phyloP scores from a whole-genome alignment of 176 grass and related monocot genomes.

The Pontederia paniculata region DNA sequence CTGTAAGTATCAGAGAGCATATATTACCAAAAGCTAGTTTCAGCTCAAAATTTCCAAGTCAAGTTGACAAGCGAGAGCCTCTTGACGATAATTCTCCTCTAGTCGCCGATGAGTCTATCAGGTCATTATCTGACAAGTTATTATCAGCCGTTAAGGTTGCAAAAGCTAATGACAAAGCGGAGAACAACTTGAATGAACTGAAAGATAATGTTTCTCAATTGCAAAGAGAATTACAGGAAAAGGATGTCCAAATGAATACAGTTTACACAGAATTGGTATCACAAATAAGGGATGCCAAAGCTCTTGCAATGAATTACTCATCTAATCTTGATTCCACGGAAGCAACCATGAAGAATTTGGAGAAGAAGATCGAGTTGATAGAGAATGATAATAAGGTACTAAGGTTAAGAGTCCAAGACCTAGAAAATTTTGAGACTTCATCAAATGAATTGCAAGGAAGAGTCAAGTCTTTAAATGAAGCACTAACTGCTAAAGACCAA shows the following conservation, averaged over 20 bases:
- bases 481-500: slow-evolving; percentile 82
- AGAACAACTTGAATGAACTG: slow-evolving; percentile 60
- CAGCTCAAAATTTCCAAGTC: not conserved
- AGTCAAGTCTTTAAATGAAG: slow-evolving; percentile 54
- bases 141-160: slow-evolving; percentile 30
- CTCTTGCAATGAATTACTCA: slow-evolving; percentile 32
- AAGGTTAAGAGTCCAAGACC: slow-evolving; percentile 37
- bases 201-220: slow-evolving; percentile 63
- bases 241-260: slow-evolving; percentile 63
- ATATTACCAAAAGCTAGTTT: not conserved
- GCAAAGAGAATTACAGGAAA: slow-evolving; percentile 72
- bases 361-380: slow-evolving; percentile 53
- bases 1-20: slow-evolving; percentile 1
- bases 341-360: slow-evolving; percentile 49
- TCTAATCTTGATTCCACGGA: slow-evolving; percentile 40
- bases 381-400: slow-evolving; percentile 53
- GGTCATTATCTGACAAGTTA: slow-evolving; percentile 48
- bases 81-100: slow-evolving; percentile 22
- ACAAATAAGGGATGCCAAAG: slow-evolving; percentile 67
- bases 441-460: slow-evolving; percentile 46
- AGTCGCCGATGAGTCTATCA: slow-evolving; percentile 42
- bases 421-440: slow-evolving; percentile 48
- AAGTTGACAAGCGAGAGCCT: slow-evolving; percentile 9
- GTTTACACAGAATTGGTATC: slow-evolving; percentile 68
- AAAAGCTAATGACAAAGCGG: slow-evolving; percentile 23